These are phyloP conservation scores for Capsicum baccatum DNA, from an alignment of 257 asterid species.

Conservation along the genomic window DNA sequence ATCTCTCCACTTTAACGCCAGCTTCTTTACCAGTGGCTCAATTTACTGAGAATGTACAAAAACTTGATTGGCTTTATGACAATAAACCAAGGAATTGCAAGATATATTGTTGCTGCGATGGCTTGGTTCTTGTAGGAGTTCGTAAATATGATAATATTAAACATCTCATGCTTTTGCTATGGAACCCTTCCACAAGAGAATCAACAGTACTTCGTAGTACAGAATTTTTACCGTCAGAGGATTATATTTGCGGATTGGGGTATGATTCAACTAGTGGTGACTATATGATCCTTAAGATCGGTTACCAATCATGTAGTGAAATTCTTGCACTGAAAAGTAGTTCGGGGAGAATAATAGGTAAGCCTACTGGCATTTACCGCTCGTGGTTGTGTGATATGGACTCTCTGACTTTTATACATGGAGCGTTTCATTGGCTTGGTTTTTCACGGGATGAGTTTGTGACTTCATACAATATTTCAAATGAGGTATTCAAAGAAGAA, in stretches of 20 bases:
- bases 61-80: not conserved
- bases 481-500: not conserved
- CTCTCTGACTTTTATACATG: not conserved
- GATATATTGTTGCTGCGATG: not conserved
- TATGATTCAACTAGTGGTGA: not conserved
- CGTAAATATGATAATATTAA: not conserved
- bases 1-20: not conserved
- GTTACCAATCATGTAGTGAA: not conserved
- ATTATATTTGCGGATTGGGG: not conserved
- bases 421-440: not conserved
- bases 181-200: not conserved
- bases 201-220: not conserved
- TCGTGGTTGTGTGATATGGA: not conserved
- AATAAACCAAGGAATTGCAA: not conserved
- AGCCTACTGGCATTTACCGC: not conserved
- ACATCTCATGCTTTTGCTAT: not conserved
- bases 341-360: not conserved
- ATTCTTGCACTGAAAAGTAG: not conserved
- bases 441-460: not conserved
- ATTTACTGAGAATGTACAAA: not conserved
- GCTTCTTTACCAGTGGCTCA: not conserved
- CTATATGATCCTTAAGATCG: not conserved
- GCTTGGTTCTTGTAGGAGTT: not conserved
- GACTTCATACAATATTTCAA: not conserved
- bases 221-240: not conserved